Base-by-base conservation (phyloP, 164 flowering plant genomes). In the Stephania japonica region DNA sequence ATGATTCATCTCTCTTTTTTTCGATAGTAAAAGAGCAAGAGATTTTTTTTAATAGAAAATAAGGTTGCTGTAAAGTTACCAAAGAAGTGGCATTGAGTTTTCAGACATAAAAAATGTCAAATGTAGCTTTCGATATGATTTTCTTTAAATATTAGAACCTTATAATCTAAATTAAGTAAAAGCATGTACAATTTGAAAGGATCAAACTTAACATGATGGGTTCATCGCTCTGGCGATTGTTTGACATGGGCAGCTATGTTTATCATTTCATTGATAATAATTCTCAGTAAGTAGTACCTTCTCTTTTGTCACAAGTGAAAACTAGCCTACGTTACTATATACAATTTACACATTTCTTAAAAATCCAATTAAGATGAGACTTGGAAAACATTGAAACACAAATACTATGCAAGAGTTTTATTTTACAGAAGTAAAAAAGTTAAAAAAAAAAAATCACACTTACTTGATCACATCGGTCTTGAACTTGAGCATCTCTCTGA, bases 401-500 rank as follows among this genome's bases (percentile, higher is more conserved):
- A 32, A 32, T 32, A 32, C 2, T 32, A 32, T 32, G 38, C 38
- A 32, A 32, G 38, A 32, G 38, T 32, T 32, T 2, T 32, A n/a
- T 32, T 32, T 32, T 32, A 32, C 38, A 32, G 9, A 56, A 56
- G n/a, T 0, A 53, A 56, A 56, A 18, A 18, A n/a, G 4, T 13
- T 0, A 18, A 59, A 59, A n/a, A 59, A 4, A 59, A 59, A 32
- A 32, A 32, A 2, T 32, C 69, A 4, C 19, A 43, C 79, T 79
- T 77, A 89, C 98, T 75, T 80, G 64, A 91, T 11, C 0, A 56
- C 97, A 79, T 95, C 98, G 41, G 81, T 70, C 85, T 90, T 92
- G 72, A 95, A 95, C 82, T 86, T 90, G 75, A 85, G 16, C 41
- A 91, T 83, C 80, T 95, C 98, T 32, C 88, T 71, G 41, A 95